Evolutionary conservation across 2,329 filamentous ascomycete genomes (phyloP).

Genomic region (Aspergillus neoniger): DNA sequence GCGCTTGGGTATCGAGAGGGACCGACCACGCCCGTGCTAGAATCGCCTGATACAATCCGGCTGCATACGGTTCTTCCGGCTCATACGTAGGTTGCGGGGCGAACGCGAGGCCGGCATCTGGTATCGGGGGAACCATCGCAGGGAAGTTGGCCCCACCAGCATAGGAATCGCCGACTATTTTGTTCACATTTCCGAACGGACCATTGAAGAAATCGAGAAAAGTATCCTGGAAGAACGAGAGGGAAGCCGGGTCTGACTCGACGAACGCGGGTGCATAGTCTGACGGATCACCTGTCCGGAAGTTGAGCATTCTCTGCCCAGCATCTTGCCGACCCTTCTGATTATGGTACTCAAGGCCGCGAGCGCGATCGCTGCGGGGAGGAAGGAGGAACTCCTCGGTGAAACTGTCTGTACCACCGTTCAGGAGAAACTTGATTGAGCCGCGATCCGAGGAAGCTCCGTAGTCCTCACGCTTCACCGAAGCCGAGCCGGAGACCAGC

Average conservation of each 20-base stretch:
- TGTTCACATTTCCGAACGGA: slow-evolving; percentile 35
- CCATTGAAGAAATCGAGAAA: slow-evolving; percentile 43
- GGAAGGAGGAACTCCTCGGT: slow-evolving; percentile 49
- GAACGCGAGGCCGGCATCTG: slow-evolving; percentile 23
- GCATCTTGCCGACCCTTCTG: slow-evolving; percentile 29
- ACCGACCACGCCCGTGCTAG: slow-evolving; percentile 42
- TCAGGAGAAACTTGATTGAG: slow-evolving; percentile 51
- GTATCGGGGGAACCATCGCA: slow-evolving; percentile 19
- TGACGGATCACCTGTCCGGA: slow-evolving; percentile 20
- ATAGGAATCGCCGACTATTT: slow-evolving; percentile 26
- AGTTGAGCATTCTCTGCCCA: slow-evolving; percentile 21
- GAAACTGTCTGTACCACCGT: slow-evolving; percentile 49
- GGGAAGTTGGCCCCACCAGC: slow-evolving; percentile 22
- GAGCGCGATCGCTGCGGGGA: slow-evolving; percentile 40
- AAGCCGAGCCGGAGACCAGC: slow-evolving; percentile 25
- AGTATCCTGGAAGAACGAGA: slow-evolving; percentile 38
- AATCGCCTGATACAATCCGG: slow-evolving; percentile 44
- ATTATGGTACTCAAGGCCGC: slow-evolving; percentile 41
- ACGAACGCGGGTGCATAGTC: slow-evolving; percentile 24
- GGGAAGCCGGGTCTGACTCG: slow-evolving; percentile 27
- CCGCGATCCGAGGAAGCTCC: slow-evolving; percentile 44
- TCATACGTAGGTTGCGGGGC: slow-evolving; percentile 32
- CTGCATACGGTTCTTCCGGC: slow-evolving; percentile 41
- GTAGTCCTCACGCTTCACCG: slow-evolving; percentile 30
- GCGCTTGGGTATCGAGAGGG: slow-evolving; percentile 39